Percentiles rank a stretch among this genome's conserved stretches.
phyloP scores from a whole-genome alignment of 2,329 filamentous ascomycete genomes.

The Phialemonium atrogriseum region DNA sequence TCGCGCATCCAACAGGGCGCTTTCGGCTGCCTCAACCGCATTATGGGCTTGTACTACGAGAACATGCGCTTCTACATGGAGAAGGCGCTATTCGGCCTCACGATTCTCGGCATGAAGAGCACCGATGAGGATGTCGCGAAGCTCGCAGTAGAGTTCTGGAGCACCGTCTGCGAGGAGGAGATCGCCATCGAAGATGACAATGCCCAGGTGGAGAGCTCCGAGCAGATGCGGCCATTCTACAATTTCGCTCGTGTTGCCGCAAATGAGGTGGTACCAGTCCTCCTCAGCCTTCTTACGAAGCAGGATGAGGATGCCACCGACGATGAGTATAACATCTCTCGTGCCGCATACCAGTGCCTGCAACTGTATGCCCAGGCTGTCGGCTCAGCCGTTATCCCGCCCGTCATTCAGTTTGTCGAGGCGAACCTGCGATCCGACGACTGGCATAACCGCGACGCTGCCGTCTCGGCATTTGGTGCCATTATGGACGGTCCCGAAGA shows the following conservation, averaged over 20 bases:
- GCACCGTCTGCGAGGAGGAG: slow-evolving; percentile 99
- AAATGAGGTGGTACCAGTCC: slow-evolving; percentile 86
- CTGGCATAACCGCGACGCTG: slow-evolving; percentile 92
- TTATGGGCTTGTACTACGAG: slow-evolving; percentile 98
- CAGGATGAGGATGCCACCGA: slow-evolving; percentile 96
- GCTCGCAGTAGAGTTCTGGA: slow-evolving; percentile 98
- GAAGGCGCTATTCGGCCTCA: slow-evolving; percentile 95
- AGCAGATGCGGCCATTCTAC: slow-evolving; percentile 85
- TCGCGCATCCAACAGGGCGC: slow-evolving; percentile 88
- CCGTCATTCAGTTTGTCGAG: slow-evolving; percentile 88
- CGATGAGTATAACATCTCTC: slow-evolving; percentile 94
- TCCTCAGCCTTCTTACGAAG: slow-evolving; percentile 82
- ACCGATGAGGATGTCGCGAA: slow-evolving; percentile 97
- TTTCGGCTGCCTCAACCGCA: slow-evolving; percentile 95
- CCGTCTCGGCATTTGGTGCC: slow-evolving; percentile 92
- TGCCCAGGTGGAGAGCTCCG: slow-evolving; percentile 65
- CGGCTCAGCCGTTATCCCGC: slow-evolving; percentile 71
- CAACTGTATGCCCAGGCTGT: slow-evolving; percentile 94
- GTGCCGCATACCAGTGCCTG: slow-evolving; percentile 92
- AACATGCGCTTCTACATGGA: slow-evolving; percentile 99
- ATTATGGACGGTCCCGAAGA: slow-evolving; percentile 99
- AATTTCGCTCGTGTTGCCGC: slow-evolving; percentile 93
- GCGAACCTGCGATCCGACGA: slow-evolving; percentile 81
- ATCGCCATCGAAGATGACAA: slow-evolving; percentile 98
- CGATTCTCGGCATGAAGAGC: slow-evolving; percentile 97